Evolutionary conservation across 805 yeast species (phyloP).

Genomic region (Wickerhamiella shivajii): DNA sequence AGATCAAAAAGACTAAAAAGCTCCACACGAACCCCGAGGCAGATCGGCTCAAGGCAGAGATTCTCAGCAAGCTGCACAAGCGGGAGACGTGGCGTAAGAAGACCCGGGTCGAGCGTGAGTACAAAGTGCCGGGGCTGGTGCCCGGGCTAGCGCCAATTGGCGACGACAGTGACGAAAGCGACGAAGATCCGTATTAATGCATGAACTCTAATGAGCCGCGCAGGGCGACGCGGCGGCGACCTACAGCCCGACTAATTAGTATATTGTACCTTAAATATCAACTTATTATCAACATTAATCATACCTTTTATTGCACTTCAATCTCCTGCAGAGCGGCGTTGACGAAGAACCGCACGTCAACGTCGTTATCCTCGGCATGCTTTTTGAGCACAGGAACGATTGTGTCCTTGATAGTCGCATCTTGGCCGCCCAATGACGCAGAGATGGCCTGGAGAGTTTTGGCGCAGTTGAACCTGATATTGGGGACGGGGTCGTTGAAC

Average conservation of each 20-base stretch:
- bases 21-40: too few species aligned
- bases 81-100: conserved; percentile 13
- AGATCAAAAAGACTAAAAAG: neutral
- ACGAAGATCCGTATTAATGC: conserved; percentile 18
- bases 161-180: conserved; percentile 18
- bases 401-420: conserved; percentile 31
- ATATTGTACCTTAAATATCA: too few species aligned
- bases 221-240: too few species aligned
- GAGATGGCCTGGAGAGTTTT: conserved; percentile 56
- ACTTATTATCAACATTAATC: too few species aligned
- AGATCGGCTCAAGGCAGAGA: conserved; percentile 12
- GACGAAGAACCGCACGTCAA: conserved; percentile 82
- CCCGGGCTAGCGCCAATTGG: conserved; percentile 21
- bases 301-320: too few species aligned
- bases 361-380: conserved; percentile 59
- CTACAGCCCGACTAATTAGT: too few species aligned
- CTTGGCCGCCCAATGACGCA: conserved; percentile 29
- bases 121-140: conserved; percentile 15
- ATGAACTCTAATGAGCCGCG: too few species aligned
- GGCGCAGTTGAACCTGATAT: conserved; percentile 89
- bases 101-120: conserved; percentile 9
- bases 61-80: conserved; percentile 11
- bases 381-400: conserved; percentile 52
- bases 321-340: conserved; percentile 39
- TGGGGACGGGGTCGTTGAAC: conserved; percentile 75